Evolutionary conservation across 2,329 filamentous ascomycete species (phyloP).

Genomic region (Juglanconis juglandina): DNA sequence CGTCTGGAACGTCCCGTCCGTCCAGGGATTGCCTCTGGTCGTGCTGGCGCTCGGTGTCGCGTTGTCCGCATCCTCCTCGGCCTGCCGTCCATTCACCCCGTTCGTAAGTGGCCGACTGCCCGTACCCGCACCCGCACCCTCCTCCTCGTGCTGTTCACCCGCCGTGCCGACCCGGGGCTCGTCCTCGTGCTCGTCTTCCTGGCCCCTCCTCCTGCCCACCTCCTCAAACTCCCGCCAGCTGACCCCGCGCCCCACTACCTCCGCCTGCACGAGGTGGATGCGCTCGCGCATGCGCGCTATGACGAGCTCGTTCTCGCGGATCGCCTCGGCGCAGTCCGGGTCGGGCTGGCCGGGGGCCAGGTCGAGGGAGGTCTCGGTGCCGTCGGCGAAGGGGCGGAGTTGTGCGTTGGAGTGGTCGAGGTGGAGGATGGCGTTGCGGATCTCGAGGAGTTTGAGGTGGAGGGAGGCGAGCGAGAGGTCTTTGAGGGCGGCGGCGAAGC

Average conservation of each 20-base stretch:
- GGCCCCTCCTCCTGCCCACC: constrained; percentile 39
- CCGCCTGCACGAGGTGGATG: constrained; percentile 59
- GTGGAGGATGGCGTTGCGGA: constrained; percentile 71
- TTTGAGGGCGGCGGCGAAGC: constrained; percentile 65
- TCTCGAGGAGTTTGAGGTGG: constrained; percentile 71
- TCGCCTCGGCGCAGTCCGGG: constrained; percentile 69
- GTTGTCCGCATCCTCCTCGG: constrained; percentile 1
- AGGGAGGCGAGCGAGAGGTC: constrained; percentile 65
- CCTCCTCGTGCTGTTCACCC: neutral
- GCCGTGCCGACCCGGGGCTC: neutral
- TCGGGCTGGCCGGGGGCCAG: constrained; percentile 43
- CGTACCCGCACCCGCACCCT: neutral
- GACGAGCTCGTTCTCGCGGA: constrained; percentile 67
- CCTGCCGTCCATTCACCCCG: constrained; percentile 25
- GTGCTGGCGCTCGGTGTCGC: constrained; percentile 3
- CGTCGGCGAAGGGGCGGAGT: constrained; percentile 65
- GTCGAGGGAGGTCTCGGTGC: constrained; percentile 32
- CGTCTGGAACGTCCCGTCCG: constrained; percentile 61
- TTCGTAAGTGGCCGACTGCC: constrained; percentile 17
- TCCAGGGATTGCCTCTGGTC: constrained; percentile 47
- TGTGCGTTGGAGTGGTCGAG: constrained; percentile 72
- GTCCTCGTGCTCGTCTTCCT: constrained; percentile 32
- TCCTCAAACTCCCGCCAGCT: constrained; percentile 54
- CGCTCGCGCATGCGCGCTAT: constrained; percentile 66
- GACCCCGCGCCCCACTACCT: constrained; percentile 58